A percentile compares a stretch with the other conserved stretches of the same genome.
phyloP scores from a whole-genome alignment of 805 yeast genomes.

The Candida germanica region DNA sequence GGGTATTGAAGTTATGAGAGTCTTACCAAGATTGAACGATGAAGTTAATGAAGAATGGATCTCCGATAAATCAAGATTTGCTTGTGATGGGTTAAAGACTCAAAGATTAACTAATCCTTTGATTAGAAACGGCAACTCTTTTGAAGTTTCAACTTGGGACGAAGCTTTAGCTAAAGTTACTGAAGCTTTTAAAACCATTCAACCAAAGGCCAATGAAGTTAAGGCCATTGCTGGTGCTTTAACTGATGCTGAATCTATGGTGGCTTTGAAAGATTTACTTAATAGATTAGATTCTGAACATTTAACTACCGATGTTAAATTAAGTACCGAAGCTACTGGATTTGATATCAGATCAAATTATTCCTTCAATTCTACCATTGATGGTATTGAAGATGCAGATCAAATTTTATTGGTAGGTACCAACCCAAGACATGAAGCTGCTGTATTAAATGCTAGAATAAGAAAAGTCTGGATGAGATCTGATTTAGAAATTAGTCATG shows the following conservation, averaged over 20 bases:
- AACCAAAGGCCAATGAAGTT: conserved; percentile 66
- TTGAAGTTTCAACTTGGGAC: conserved; percentile 81
- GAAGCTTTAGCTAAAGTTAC: conserved; percentile 73
- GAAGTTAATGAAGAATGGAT: conserved; percentile 91
- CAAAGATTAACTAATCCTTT: conserved; percentile 83
- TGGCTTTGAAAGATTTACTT: conserved; percentile 74
- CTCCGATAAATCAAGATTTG: conserved; percentile 81
- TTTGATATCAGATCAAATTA: conserved; percentile 76
- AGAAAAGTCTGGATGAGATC: conserved; percentile 77
- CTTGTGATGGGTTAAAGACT: conserved; percentile 80
- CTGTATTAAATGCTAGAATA: conserved; percentile 79
- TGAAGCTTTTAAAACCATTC: conserved; percentile 51
- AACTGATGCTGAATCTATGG: conserved; percentile 78
- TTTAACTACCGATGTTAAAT: conserved; percentile 65
- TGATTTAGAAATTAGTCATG: conserved; percentile 62
- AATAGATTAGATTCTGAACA: conserved; percentile 80
- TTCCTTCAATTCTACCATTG: conserved; percentile 73
- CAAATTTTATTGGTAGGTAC: conserved; percentile 78
- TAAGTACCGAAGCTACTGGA: conserved; percentile 58
- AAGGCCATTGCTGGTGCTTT: conserved; percentile 82
- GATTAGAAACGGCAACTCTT: conserved; percentile 64
- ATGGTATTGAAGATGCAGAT: conserved; percentile 80
- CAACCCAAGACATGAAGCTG: conserved; percentile 87
- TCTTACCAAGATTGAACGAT: conserved; percentile 80
- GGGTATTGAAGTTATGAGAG: conserved; percentile 85